These are phyloP conservation scores for Corylus americana DNA, from an alignment of 306 rosid species.

Conservation along the genomic window DNA sequence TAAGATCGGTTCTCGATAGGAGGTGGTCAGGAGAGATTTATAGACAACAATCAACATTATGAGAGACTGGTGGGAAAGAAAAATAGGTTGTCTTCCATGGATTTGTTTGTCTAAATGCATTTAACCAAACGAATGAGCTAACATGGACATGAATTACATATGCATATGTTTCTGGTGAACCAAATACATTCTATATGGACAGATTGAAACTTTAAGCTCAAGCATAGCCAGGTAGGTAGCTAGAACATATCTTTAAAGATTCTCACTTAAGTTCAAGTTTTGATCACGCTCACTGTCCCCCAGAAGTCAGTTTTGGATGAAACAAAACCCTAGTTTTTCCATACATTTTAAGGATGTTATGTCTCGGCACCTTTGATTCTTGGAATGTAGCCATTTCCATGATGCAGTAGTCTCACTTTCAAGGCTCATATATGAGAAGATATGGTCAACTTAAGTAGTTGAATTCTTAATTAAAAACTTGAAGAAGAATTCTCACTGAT, in stretches of 20 bases:
- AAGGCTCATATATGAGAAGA: not conserved
- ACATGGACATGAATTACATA: not conserved
- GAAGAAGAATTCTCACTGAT: not conserved
- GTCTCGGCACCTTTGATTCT: not conserved
- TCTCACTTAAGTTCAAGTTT: not conserved
- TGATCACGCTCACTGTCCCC: not conserved
- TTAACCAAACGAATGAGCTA: not conserved
- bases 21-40: not conserved
- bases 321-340: not conserved
- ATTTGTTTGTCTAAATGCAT: not conserved
- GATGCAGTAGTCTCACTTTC: not conserved
- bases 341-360: not conserved
- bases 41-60: not conserved
- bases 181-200: not conserved
- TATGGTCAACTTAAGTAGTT: too few relatives aligned
- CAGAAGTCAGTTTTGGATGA: not conserved
- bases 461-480: not conserved
- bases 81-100: not conserved
- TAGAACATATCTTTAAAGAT: not conserved
- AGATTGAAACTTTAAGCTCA: not conserved
- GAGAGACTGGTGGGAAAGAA: not conserved
- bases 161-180: not conserved
- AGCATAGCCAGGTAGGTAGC: not conserved
- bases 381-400: not conserved
- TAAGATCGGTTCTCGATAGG: not conserved